A percentile compares a stretch with the other conserved stretches of the same genome.
Evolutionary conservation across 495 filamentous ascomycete species (phyloP).

Genomic region (Podospora pseudoanserina): DNA sequence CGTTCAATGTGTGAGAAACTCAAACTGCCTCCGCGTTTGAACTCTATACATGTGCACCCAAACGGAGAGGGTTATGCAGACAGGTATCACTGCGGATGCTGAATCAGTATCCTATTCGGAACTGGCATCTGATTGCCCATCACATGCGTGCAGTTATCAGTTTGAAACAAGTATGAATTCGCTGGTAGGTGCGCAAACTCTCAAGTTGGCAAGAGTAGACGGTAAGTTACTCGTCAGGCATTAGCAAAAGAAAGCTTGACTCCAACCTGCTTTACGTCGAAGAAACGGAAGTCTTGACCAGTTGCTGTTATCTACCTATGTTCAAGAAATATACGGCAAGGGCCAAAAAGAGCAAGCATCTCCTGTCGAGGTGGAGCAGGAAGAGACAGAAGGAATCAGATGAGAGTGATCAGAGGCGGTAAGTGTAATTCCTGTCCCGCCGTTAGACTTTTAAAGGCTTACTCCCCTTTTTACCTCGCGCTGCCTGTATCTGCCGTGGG

Average conservation of each 20-base stretch:
- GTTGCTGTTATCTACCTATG: no score
- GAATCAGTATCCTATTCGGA: background rate
- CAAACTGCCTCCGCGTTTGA: background rate
- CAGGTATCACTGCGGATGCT: background rate
- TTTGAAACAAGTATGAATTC: background rate
- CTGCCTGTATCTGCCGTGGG: no score
- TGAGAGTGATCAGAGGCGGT: no score
- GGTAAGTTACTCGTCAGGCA: background rate
- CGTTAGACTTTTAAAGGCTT: no score
- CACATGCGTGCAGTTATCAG: background rate
- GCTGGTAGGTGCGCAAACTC: background rate
- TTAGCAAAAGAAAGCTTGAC: background rate
- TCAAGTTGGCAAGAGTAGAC: background rate
- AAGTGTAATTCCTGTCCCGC: no score
- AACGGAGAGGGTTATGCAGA: background rate
- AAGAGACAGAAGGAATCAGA: no score
- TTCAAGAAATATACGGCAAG: no score
- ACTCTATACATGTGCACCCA: background rate
- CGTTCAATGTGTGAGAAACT: background rate
- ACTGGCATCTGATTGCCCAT: background rate
- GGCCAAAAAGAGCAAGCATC: no score
- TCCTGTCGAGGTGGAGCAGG: no score
- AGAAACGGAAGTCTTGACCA: no score
- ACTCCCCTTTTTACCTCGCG: no score
- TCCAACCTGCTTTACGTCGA: no score